Evolutionary conservation across 2,329 filamentous ascomycete genomes (phyloP).

Genomic region (Leptographium lundbergii): DNA sequence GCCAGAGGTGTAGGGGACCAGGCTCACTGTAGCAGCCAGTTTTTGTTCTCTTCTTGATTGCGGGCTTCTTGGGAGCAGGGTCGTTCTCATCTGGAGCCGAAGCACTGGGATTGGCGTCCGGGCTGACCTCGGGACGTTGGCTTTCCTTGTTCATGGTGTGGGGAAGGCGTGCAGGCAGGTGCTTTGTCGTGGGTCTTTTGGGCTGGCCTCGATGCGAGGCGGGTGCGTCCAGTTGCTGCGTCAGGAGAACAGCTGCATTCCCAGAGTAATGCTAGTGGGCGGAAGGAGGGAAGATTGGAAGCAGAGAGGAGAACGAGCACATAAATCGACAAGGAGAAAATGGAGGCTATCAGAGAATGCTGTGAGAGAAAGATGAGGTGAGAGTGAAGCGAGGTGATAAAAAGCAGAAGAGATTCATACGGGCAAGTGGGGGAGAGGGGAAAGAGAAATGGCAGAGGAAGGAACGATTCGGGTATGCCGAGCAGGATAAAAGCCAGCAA

Average conservation of each 20-base stretch:
- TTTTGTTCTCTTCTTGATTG: slow-evolving; percentile 1
- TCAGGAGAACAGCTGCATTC: neutral
- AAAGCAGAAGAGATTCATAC: neutral
- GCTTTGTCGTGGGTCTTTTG: neutral
- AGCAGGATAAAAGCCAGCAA: neutral
- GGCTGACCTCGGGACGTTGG: neutral
- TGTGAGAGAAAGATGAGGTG: neutral
- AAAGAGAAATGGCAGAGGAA: neutral
- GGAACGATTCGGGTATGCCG: neutral
- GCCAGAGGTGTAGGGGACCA: neutral
- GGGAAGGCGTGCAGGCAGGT: neutral
- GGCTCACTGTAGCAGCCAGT: neutral
- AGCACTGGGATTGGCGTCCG: neutral
- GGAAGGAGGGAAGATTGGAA: neutral
- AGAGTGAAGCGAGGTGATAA: neutral
- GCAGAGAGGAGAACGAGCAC: neutral
- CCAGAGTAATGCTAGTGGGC: neutral
- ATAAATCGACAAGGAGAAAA: neutral
- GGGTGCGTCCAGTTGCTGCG: neutral
- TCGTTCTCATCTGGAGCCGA: neutral
- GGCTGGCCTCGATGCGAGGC: neutral
- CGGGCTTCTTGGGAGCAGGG: neutral
- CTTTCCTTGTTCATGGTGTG: neutral
- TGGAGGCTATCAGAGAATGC: neutral
- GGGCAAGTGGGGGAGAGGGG: neutral